phyloP scores from a whole-genome alignment of 2,329 filamentous ascomycete species.

The Coniochaeta prunicola region DNA sequence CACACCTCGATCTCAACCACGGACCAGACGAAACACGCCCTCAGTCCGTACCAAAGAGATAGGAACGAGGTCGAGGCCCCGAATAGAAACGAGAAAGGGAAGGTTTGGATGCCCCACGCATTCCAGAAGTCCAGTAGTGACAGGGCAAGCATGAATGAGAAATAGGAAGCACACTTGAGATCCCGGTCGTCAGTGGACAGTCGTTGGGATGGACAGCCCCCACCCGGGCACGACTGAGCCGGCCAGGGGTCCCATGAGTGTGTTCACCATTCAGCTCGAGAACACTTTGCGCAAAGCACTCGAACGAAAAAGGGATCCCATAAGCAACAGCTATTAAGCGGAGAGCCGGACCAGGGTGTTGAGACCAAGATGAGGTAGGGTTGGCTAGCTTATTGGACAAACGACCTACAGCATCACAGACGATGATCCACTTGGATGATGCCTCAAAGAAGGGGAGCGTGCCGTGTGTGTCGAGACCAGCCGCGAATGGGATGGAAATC shows the following conservation, averaged over 20 bases:
- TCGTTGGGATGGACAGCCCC: conserved; percentile 1
- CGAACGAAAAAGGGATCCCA: neutral
- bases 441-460: neutral
- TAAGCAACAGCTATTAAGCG: conserved; percentile 4
- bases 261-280: neutral
- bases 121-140: neutral
- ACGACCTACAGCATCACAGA: neutral
- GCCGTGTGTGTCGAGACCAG: neutral
- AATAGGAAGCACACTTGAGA: neutral
- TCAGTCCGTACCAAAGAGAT: conserved; percentile 13
- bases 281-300: neutral
- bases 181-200: neutral
- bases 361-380: conserved; percentile 20
- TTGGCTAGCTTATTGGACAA: neutral
- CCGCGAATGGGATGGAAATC: neutral
- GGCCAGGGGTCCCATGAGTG: neutral
- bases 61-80: neutral
- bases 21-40: conserved; percentile 38
- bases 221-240: neutral
- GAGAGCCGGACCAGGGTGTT: conserved; percentile 1
- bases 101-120: neutral
- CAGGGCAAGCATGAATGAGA: neutral
- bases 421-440: neutral
- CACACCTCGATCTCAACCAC: conserved; percentile 25
- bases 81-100: neutral